These are phyloP conservation scores for Pythium periplocum DNA, from an alignment of 352 stramenopile species.

Conservation along the genomic window DNA sequence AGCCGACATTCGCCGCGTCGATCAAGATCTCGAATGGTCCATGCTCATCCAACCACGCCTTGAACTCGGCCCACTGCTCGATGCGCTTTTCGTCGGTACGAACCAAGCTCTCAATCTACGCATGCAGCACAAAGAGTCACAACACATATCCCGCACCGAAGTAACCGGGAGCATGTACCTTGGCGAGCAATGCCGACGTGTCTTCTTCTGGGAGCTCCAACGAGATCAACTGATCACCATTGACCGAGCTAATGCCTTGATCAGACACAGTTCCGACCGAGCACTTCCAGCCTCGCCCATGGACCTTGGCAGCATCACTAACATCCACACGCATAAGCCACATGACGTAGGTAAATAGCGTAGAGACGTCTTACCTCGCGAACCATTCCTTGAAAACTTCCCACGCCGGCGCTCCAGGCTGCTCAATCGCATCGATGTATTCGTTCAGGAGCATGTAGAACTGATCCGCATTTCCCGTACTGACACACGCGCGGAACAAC, in stretches of 20 bases:
- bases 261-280: conserved; percentile 44
- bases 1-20: conserved; percentile 98
- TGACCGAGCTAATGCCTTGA: conserved; percentile 53
- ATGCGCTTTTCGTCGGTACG: conserved; percentile 62
- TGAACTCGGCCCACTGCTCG: conserved; percentile 79
- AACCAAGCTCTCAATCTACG: conserved; percentile 75
- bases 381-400: conserved; percentile 73
- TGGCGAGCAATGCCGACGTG: conserved; percentile 44
- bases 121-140: not conserved
- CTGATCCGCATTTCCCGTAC: conserved; percentile 23
- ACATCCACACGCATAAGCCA: too few relatives aligned
- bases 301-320: conserved; percentile 56
- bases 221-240: conserved; percentile 53
- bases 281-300: conserved; percentile 53
- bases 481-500: conserved; percentile 45
- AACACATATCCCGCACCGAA: not conserved
- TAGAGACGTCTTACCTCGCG: conserved; percentile 29
- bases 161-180: conserved; percentile 26
- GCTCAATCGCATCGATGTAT: conserved; percentile 56
- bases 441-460: conserved; percentile 57
- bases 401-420: conserved; percentile 44
- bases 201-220: conserved; percentile 51
- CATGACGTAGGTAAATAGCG: not conserved
- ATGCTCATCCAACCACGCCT: conserved; percentile 62
- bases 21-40: conserved; percentile 72